These are phyloP conservation scores for Elsinoe fawcettii DNA, from an alignment of 2,329 filamentous ascomycete genomes.

Conservation along the genomic window DNA sequence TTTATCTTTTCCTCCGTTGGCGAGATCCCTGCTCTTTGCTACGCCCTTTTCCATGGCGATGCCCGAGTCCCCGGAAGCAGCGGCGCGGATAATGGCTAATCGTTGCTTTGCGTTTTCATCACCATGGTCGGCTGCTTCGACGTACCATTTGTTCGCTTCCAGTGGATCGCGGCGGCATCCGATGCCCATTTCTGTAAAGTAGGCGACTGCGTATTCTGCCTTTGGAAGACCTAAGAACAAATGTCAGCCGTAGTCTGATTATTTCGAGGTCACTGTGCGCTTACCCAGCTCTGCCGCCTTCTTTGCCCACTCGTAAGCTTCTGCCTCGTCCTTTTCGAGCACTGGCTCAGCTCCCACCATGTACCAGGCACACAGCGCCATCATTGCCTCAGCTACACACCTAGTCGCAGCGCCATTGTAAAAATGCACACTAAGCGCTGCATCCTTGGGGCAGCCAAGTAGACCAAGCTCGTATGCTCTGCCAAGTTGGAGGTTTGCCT, in stretches of 20 bases:
- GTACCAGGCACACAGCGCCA: conserved; percentile 98
- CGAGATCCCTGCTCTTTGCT: conserved; percentile 28
- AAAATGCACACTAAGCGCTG: conserved; percentile 90
- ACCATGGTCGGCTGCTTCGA: conserved; percentile 84
- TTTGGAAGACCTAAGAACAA: conserved; percentile 46
- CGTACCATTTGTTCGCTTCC: conserved; percentile 97
- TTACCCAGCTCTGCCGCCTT: conserved; percentile 78
- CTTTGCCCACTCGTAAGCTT: conserved; percentile 93
- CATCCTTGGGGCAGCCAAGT: conserved; percentile 79
- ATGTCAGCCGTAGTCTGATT: conserved; percentile 18
- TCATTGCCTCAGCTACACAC: conserved; percentile 83
- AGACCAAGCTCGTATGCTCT: conserved; percentile 93
- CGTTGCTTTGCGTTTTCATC: conserved; percentile 85
- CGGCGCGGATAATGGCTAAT: conserved; percentile 76
- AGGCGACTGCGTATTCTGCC: conserved; percentile 92
- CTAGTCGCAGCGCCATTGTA: conserved; percentile 87
- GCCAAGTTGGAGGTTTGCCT: conserved; percentile 83
- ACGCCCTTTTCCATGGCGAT: conserved; percentile 29
- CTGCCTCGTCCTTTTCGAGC: conserved; percentile 87
- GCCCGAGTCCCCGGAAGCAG: conserved; percentile 53
- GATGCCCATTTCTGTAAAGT: conserved; percentile 98
- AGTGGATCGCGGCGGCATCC: conserved; percentile 90
- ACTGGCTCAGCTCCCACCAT: conserved; percentile 89
- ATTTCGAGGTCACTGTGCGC: conserved; percentile 24
- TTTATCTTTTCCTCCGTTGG: conserved; percentile 20